Evolutionary conservation across 2,329 filamentous ascomycete genomes (phyloP).

Genomic region (Aspergillus tanneri): DNA sequence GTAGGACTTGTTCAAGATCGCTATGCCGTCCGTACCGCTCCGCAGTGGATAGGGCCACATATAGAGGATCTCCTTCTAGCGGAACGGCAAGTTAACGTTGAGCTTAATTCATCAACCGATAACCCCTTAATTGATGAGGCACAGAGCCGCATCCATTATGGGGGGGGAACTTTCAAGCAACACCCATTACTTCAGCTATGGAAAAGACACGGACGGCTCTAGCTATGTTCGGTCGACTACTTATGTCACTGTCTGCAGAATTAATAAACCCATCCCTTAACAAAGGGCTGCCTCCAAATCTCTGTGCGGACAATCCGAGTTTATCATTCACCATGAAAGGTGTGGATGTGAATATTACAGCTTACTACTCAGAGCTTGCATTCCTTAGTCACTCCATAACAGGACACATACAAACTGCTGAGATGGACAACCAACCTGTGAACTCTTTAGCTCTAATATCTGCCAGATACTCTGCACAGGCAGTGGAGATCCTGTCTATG

Average conservation of each 20-base stretch:
- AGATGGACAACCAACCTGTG: conserved; percentile 65
- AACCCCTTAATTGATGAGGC: conserved; percentile 59
- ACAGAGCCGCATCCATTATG: conserved; percentile 50
- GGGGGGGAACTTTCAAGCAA: conserved; percentile 68
- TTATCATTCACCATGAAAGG: conserved; percentile 53
- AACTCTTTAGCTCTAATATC: conserved; percentile 64
- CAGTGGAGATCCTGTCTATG: conserved; percentile 56
- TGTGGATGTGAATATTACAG: conserved; percentile 63
- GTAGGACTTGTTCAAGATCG: conserved; percentile 52
- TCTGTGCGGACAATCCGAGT: conserved; percentile 53
- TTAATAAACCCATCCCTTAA: conserved; percentile 59
- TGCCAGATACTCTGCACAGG: conserved; percentile 55
- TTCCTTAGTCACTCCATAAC: conserved; percentile 62
- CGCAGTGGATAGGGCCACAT: conserved; percentile 66
- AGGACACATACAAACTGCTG: conserved; percentile 62
- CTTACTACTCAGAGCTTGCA: conserved; percentile 60
- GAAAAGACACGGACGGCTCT: conserved; percentile 56
- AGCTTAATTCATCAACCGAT: conserved; percentile 66
- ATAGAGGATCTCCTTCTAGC: conserved; percentile 45
- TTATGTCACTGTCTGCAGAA: conserved; percentile 63
- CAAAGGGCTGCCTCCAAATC: conserved; percentile 61
- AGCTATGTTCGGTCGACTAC: conserved; percentile 57
- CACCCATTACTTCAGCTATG: conserved; percentile 61
- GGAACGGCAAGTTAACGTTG: conserved; percentile 53
- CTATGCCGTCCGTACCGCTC: conserved; percentile 61